These are phyloP conservation scores for Luzula sylvatica DNA, from an alignment of 176 grass and related monocot species.

Conservation along the genomic window DNA sequence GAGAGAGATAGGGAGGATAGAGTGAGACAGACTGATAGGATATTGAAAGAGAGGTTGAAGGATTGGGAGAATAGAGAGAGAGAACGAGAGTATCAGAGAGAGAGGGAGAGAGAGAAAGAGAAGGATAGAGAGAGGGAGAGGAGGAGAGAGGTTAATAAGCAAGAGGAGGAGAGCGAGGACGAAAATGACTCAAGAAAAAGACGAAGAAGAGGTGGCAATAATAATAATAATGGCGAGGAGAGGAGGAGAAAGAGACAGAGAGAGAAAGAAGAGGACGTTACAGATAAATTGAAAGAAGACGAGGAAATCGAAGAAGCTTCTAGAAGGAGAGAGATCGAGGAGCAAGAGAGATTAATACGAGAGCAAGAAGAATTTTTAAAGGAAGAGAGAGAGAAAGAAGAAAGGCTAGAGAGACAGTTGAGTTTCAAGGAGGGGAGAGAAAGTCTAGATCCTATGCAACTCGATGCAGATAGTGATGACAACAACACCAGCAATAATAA, in stretches of 20 bases:
- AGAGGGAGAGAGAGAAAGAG: slow-evolving; percentile 66
- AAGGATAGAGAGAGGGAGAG: slow-evolving; percentile 78
- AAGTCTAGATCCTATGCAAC: slow-evolving; percentile 30
- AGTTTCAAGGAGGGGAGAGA: slow-evolving; percentile 27
- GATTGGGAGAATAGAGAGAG: slow-evolving; percentile 95
- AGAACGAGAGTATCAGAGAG: slow-evolving; percentile 76
- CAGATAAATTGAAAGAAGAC: slow-evolving; percentile 69
- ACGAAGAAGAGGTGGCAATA: slow-evolving; percentile 44
- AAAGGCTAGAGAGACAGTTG: slow-evolving; percentile 26
- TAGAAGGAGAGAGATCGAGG: slow-evolving; percentile 41
- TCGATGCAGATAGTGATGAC: slow-evolving; percentile 26
- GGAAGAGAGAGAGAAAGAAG: slow-evolving; percentile 31
- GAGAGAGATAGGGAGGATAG: slow-evolving; percentile 85
- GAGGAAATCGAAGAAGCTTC: slow-evolving; percentile 65
- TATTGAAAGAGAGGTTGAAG: slow-evolving; percentile 63
- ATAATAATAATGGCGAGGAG: slow-evolving; percentile 49
- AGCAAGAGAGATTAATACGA: background rate
- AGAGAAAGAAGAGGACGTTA: slow-evolving; percentile 81
- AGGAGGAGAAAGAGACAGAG: slow-evolving; percentile 67
- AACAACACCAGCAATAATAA: slow-evolving; percentile 25
- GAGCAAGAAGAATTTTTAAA: too few species aligned
- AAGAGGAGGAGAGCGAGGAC: slow-evolving; percentile 90
- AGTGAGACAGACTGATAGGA: slow-evolving; percentile 57
- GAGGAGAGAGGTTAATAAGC: slow-evolving; percentile 63
- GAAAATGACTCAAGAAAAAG: slow-evolving; percentile 76